Percentiles rank a stretch among this genome's conserved stretches.
phyloP scores from a whole-genome alignment of 2,329 filamentous ascomycete genomes.

The Drechslerella dactyloides region DNA sequence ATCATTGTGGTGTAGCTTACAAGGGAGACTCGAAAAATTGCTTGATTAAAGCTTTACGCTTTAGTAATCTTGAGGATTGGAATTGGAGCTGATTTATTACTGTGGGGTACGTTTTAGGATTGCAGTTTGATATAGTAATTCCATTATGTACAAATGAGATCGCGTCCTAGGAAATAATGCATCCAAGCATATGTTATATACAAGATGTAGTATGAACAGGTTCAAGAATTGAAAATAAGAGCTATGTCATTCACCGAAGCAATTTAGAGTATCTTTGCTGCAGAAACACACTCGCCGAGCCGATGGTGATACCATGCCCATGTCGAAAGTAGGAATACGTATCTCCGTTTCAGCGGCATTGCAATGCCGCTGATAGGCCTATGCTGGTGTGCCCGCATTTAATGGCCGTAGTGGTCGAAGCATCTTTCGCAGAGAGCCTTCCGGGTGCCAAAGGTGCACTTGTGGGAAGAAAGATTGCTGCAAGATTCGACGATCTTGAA shows the following conservation, averaged over 20 bases:
- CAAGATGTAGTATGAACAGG: neutral
- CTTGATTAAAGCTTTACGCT: too few relatives aligned
- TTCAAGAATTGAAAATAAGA: slow-evolving; percentile 15
- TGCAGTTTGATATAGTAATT: too few relatives aligned
- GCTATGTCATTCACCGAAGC: neutral
- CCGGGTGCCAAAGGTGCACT: slow-evolving; percentile 32
- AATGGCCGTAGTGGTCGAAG: slow-evolving; percentile 32
- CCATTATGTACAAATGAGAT: slow-evolving; percentile 24
- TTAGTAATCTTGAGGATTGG: too few relatives aligned
- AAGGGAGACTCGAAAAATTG: too few relatives aligned
- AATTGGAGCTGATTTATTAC: too few relatives aligned
- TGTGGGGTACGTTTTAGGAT: neutral
- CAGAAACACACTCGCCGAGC: slow-evolving; percentile 14
- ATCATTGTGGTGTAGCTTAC: too few relatives aligned
- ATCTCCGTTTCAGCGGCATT: neutral
- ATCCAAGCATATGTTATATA: too few relatives aligned
- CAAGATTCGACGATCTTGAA: slow-evolving; percentile 49
- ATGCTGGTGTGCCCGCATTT: slow-evolving; percentile 9
- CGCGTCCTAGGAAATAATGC: slow-evolving; percentile 8
- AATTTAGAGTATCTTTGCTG: slow-evolving; percentile 17
- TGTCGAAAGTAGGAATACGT: neutral
- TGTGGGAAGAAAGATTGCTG: slow-evolving; percentile 47
- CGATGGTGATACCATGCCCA: neutral
- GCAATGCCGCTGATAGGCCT: neutral
- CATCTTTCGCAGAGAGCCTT: slow-evolving; percentile 49